These are phyloP conservation scores for Cercospora beticola DNA, from an alignment of 2,329 filamentous ascomycete species.

Conservation along the genomic window DNA sequence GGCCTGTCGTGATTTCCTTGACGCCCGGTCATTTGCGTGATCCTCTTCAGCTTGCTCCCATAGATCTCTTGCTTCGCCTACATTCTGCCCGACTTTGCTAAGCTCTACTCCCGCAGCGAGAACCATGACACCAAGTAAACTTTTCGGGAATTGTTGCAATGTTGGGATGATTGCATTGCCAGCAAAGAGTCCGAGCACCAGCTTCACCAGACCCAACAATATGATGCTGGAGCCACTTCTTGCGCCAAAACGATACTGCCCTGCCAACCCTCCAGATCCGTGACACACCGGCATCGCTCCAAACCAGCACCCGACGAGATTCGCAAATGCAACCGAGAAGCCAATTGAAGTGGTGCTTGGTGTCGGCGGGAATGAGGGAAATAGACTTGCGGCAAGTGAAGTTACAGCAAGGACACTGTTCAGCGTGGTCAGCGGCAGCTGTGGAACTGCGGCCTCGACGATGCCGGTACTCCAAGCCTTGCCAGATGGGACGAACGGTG, in stretches of 20 bases:
- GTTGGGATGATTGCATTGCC: constrained; percentile 71
- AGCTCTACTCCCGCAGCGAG: constrained; percentile 86
- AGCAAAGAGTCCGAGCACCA: constrained; percentile 72
- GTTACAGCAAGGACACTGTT: constrained; percentile 90
- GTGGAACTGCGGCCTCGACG: constrained; percentile 71
- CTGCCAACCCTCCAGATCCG: constrained; percentile 85
- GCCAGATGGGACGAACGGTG: constrained; percentile 47
- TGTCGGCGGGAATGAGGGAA: constrained; percentile 56
- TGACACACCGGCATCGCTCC: constrained; percentile 95
- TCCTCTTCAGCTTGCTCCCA: constrained; percentile 44
- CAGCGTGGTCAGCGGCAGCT: constrained; percentile 85
- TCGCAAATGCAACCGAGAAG: constrained; percentile 78
- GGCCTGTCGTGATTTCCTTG: constrained; percentile 53
- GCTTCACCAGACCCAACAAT: constrained; percentile 72
- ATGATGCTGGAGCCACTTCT: constrained; percentile 82
- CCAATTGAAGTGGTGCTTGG: constrained; percentile 77
- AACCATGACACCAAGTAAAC: constrained; percentile 82
- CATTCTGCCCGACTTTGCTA: constrained; percentile 76
- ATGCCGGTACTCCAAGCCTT: constrained; percentile 55
- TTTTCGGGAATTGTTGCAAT: constrained; percentile 70
- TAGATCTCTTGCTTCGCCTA: constrained; percentile 71
- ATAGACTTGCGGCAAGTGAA: constrained; percentile 72
- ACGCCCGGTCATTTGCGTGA: constrained; percentile 30
- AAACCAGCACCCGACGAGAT: constrained; percentile 83
- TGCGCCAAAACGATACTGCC: constrained; percentile 87